These are phyloP conservation scores for Raddia distichophylla DNA, from an alignment of 176 grass and related monocot genomes.

Conservation along the genomic window DNA sequence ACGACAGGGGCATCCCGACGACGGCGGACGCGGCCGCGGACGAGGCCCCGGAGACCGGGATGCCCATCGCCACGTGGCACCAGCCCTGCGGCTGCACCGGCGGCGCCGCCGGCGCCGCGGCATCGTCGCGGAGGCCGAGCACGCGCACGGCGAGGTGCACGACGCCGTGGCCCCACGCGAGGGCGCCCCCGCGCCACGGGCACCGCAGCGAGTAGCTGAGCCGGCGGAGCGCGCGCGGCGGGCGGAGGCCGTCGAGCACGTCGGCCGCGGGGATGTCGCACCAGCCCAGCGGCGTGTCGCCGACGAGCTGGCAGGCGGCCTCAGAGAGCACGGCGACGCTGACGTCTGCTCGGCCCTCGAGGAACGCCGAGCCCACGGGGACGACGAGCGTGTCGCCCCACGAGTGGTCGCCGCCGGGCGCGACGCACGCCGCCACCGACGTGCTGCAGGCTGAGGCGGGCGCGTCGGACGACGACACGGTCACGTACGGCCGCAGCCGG, in stretches of 20 bases:
- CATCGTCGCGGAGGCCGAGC: conserved; percentile 40
- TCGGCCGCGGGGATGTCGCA: conserved; percentile 61
- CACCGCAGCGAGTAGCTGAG: conserved; percentile 84
- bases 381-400: conserved; percentile 61
- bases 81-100: conserved; percentile 31
- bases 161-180: conserved; percentile 41
- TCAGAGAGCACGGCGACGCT: conserved; percentile 59
- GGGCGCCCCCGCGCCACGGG: conserved; percentile 33
- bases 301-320: conserved; percentile 36
- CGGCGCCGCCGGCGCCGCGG: conserved; percentile 17
- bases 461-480: conserved; percentile 34
- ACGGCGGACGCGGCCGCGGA: background rate
- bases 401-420: conserved; percentile 46
- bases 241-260: conserved; percentile 76
- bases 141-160: conserved; percentile 79
- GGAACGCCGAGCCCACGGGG: conserved; percentile 63
- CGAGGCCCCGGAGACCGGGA: conserved; percentile 53
- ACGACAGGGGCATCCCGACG: conserved; percentile 48
- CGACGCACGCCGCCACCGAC: background rate
- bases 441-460: too few relatives aligned
- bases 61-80: conserved; percentile 75
- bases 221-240: conserved; percentile 59
- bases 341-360: conserved; percentile 46
- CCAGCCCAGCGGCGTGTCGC: conserved; percentile 67
- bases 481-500: conserved; percentile 72